Base-by-base conservation (phyloP, 2,329 filamentous ascomycete species). In the Cercospora sp. region DNA sequence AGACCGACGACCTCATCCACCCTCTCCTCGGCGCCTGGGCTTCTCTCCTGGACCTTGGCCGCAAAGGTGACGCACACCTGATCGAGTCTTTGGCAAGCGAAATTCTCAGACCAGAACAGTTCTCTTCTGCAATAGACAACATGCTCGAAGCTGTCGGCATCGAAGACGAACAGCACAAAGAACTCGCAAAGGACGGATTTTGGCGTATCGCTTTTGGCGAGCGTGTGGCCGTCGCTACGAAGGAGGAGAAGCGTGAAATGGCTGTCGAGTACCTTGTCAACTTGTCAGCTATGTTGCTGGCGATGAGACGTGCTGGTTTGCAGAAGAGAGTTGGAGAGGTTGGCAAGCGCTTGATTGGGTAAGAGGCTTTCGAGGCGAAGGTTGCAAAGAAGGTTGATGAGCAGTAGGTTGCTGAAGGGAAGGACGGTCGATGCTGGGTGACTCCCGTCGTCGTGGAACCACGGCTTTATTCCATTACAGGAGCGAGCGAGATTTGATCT, bases 31-130 rank as follows among this genome's bases (percentile, higher is more conserved):
- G 55, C 28, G 20, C 60, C 23, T 62, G 60, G 60, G 18, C 23
- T 1, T 30, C 39, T 1, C 18, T 62, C 4, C n/a, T 51, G 36
- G 60, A 45, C 12, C 36, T 51, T 8, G 36, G 60, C 36, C 39
- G 60, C 60, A 62, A 62, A 51, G 60, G 60, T 26, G 60, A 62
- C 39, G 60, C 60, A 8, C 36, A 62, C 26, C 12, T 28, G 1
- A 53, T 62, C 60, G 60, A 62, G 18, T 20, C 39, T 2, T 42
- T 62, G 3, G 60, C 60, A 30, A 51, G 18, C n/a, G 36, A 62
- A 7, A 51, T 62, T 23, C 20, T 45, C n/a, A 26, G n/a, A 28
- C 18, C 42, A 28, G 36, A 26, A 5, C 20, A 30, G 8, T 62
- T 62, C n/a, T 16, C 20, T 2, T 31, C 30, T 5, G 28, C 55